Base-by-base conservation (phyloP, 164 flowering plant genomes). In the Hamamelis virginiana region DNA sequence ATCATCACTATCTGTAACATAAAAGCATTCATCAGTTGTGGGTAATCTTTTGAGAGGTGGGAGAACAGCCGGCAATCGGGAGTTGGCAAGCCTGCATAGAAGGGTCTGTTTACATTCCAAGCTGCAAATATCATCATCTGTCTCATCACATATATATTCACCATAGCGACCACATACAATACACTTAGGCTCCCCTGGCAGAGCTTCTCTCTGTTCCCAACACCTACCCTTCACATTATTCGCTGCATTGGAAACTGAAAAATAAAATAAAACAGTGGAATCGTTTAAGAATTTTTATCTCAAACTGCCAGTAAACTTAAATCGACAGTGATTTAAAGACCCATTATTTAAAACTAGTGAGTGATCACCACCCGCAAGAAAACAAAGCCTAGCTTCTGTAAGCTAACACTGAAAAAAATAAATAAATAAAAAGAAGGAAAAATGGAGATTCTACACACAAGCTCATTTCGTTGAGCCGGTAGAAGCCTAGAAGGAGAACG, bases 91-190 rank as follows among this genome's bases (percentile, higher is more conserved):
- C 75, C 84, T 82, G 19, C 56, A 23, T 1, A 91, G 80, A 2
- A 86, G 71, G 45, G 69, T 69, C 61, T 70, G 75, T 71, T 94
- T 94, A 72, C 98, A 94, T 75, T 89, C 89, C 75, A 86, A 66
- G 75, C 97, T 94, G 81, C 97, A 94, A 69, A 94, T 64, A 77
- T 94, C 98, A 76, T 92, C 95, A 80, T 94, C 90, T 0, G 98
- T 94, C 73, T 87, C 87, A 74, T 94, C 91, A 76, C 98, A 92
- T 57, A 94, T 87, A 69, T 92, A 94, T 74, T 94, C 97, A 47
- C 97, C 98, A 75, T 89, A 92, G n/a, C 97, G 97, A 18, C 91
- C 90, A 75, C 98, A 94, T 55, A 92, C 76, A 55, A 83, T 77
- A 75, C 98, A 94, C 26, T 67, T 75, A 72, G 98, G 97, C 74